These are phyloP conservation scores for button mushroom (Agaricus bisporus) DNA, from an alignment of 768 basidiomycete species.

Conservation along the genomic window DNA sequence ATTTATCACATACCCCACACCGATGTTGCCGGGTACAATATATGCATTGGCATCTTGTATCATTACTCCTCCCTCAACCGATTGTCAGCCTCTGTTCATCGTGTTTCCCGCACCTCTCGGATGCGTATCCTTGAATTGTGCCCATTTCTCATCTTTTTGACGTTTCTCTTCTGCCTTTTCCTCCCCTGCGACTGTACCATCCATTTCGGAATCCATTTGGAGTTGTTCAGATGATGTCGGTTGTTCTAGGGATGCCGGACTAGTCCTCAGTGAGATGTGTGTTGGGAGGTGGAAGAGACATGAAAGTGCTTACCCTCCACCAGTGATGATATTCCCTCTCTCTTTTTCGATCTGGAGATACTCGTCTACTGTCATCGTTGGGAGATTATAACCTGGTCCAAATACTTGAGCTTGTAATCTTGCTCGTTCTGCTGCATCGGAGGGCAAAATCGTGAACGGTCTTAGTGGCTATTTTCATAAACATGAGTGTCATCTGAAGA, in stretches of 20 bases:
- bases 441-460: constrained; percentile 90
- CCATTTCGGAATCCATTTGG: constrained; percentile 73
- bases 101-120: constrained; percentile 93
- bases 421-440: constrained; percentile 59
- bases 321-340: constrained; percentile 81
- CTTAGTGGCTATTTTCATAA: constrained; percentile 57
- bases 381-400: constrained; percentile 73
- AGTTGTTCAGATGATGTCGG: constrained; percentile 78
- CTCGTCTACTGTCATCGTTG: constrained; percentile 95
- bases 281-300: neutral
- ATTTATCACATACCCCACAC: neutral
- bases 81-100: constrained; percentile 80
- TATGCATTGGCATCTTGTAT: constrained; percentile 10
- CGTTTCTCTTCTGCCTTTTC: constrained; percentile 71
- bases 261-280: constrained; percentile 21
- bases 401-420: constrained; percentile 79
- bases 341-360: constrained; percentile 82
- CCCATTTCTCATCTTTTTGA: constrained; percentile 89
- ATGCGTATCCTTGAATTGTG: constrained; percentile 78
- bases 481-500: neutral
- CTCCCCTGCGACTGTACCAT: constrained; percentile 66
- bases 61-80: constrained; percentile 11
- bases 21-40: constrained; percentile 1
- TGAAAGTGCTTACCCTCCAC: constrained; percentile 64
- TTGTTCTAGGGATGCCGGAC: constrained; percentile 57